Conservation (phyloP, 768 basidiomycete genomes). For the Russula dissimulans region DNA sequence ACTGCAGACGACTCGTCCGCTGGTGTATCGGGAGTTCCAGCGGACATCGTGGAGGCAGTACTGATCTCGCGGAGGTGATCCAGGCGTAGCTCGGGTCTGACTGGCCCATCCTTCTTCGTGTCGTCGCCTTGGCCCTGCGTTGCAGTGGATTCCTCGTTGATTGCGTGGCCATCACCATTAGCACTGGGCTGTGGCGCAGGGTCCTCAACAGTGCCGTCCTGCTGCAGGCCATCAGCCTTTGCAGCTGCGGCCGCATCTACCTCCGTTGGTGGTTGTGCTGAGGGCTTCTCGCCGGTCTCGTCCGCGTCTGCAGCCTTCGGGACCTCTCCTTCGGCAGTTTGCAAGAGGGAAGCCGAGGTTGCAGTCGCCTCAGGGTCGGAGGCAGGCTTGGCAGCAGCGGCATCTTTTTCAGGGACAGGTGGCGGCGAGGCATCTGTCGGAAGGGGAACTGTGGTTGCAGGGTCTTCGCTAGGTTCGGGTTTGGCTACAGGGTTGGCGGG, state of each 20-base stretch:
- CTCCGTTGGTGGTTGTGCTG: not conserved
- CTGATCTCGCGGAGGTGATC: conserved; percentile 1
- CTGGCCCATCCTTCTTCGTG: not conserved
- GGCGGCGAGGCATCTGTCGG: not conserved
- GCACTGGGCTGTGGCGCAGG: not conserved
- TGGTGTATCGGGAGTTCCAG: not conserved
- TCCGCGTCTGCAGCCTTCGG: not conserved
- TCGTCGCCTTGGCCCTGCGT: not conserved
- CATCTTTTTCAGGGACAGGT: not conserved
- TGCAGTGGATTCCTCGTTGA: not conserved
- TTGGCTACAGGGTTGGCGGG: not conserved
- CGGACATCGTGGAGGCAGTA: conserved; percentile 3
- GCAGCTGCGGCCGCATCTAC: not conserved
- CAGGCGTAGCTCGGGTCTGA: not conserved
- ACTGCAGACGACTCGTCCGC: conserved; percentile 4
- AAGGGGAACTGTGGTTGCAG: not conserved
- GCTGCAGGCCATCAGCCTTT: not conserved
- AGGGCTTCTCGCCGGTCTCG: not conserved
- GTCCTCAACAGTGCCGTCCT: not conserved
- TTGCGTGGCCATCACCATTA: not conserved
- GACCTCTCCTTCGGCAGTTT: not conserved
- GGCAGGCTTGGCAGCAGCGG: not conserved
- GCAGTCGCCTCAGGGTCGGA: not conserved
- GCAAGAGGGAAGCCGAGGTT: not conserved
- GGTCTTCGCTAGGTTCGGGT: not conserved